Conservation (phyloP, 2,329 filamentous ascomycete genomes). For the Claviceps pusilla region DNA sequence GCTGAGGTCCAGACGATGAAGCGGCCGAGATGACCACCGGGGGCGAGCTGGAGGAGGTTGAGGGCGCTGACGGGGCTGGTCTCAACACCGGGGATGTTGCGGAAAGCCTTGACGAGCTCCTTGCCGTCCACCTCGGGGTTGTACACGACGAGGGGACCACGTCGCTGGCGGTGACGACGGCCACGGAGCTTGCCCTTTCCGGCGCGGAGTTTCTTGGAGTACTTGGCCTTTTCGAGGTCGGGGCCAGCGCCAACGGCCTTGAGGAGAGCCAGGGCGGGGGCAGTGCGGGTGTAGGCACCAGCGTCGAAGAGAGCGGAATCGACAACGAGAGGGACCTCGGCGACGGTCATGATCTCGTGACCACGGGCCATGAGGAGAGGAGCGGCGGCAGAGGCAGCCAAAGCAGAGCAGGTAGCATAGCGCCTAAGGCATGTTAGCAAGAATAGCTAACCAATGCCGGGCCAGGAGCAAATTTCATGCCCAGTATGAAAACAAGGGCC, state of each 20-base stretch:
- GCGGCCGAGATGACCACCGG: conserved; percentile 94
- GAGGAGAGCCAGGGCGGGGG: conserved; percentile 71
- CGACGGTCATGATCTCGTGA: conserved; percentile 81
- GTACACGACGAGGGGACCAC: conserved; percentile 95
- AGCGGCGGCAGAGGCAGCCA: conserved; percentile 89
- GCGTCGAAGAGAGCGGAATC: conserved; percentile 78
- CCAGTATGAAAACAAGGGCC: too few relatives aligned
- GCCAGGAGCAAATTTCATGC: not conserved
- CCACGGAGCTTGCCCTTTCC: conserved; percentile 98
- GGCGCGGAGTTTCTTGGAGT: conserved; percentile 89
- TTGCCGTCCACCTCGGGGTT: conserved; percentile 90
- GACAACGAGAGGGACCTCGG: conserved; percentile 93
- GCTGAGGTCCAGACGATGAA: conserved; percentile 98
- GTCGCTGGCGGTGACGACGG: conserved; percentile 93
- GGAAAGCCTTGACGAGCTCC: conserved; percentile 85
- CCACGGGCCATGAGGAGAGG: conserved; percentile 93
- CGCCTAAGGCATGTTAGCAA: conserved; percentile 39
- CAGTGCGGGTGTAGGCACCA: conserved; percentile 72
- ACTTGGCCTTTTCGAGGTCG: conserved; percentile 91
- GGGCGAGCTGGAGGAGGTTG: conserved; percentile 97
- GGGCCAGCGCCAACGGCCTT: conserved; percentile 79
- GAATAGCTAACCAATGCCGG: not conserved
- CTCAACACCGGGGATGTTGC: conserved; percentile 98
- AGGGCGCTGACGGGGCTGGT: conserved; percentile 83
- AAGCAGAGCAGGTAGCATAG: conserved; percentile 92